phyloP scores from a whole-genome alignment of 2,329 filamentous ascomycete genomes.

The Kalmusia sp. region DNA sequence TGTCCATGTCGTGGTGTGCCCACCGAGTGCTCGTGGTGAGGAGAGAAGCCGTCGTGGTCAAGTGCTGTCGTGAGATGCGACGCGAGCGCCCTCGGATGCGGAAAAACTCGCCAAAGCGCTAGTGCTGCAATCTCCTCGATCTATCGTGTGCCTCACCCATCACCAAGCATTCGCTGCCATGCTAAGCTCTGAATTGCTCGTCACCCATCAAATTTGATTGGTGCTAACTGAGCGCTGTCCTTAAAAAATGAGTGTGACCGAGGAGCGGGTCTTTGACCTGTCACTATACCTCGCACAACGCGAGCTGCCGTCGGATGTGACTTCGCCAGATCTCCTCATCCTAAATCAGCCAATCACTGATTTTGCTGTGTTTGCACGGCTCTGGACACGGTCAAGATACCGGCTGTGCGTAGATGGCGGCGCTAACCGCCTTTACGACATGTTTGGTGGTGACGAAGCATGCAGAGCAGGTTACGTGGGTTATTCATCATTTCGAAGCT shows the following conservation, averaged over 20 bases:
- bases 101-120: neutral
- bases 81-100: neutral
- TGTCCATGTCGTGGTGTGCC: neutral
- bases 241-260: conserved; percentile 22
- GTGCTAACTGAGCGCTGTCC: neutral
- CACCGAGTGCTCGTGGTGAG: neutral
- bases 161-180: conserved; percentile 5
- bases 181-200: neutral
- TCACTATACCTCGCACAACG: conserved; percentile 34
- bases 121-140: neutral
- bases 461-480: conserved; percentile 41
- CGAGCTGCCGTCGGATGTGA: conserved; percentile 21
- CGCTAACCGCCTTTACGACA: conserved; percentile 75
- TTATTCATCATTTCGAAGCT: conserved; percentile 15
- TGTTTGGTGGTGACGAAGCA: conserved; percentile 43
- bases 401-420: conserved; percentile 90
- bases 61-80: neutral
- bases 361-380: conserved; percentile 57
- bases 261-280: conserved; percentile 26
- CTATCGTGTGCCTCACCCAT: neutral
- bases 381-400: conserved; percentile 63
- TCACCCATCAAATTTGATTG: neutral
- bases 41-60: neutral
- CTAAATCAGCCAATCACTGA: conserved; percentile 53
- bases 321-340: conserved; percentile 49